Percentiles rank a stretch among this genome's conserved stretches.
Evolutionary conservation across 768 basidiomycete genomes (phyloP).

Genomic region (Termitomyces sp.): DNA sequence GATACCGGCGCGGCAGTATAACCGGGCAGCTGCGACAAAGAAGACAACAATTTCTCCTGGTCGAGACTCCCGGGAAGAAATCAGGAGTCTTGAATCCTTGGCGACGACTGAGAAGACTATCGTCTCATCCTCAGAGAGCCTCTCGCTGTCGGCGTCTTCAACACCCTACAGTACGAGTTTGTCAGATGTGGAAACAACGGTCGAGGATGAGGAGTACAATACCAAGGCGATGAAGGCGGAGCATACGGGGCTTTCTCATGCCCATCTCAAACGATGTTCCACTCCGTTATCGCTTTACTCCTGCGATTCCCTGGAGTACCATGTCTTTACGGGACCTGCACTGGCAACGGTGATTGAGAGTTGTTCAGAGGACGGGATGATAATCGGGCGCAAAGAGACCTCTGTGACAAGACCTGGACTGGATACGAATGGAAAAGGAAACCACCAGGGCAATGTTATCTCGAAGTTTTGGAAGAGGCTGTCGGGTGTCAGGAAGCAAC

Average conservation of each 20-base stretch:
- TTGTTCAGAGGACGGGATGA: not conserved
- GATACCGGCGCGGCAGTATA: slow-evolving; percentile 32
- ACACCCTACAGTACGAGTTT: not conserved
- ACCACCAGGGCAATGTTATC: not conserved
- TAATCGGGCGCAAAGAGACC: not conserved
- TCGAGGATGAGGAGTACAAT: not conserved
- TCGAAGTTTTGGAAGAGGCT: not conserved
- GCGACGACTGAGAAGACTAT: not conserved
- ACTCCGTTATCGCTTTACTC: not conserved
- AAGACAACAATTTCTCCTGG: slow-evolving; percentile 9
- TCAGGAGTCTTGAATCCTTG: not conserved
- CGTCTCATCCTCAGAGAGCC: slow-evolving; percentile 7
- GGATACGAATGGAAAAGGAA: not conserved
- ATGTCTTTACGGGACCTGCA: not conserved
- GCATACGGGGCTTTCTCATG: not conserved
- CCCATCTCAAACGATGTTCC: not conserved
- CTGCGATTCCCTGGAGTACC: not conserved
- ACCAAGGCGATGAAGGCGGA: not conserved
- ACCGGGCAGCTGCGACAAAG: slow-evolving; percentile 9
- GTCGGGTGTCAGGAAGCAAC: not conserved
- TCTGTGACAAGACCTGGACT: not conserved
- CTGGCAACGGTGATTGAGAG: not conserved
- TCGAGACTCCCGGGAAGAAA: not conserved
- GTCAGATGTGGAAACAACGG: slow-evolving; percentile 3
- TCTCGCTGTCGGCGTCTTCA: not conserved